Base-by-base conservation (phyloP, 495 filamentous ascomycete species). In the Aspergillus asperescens region DNA sequence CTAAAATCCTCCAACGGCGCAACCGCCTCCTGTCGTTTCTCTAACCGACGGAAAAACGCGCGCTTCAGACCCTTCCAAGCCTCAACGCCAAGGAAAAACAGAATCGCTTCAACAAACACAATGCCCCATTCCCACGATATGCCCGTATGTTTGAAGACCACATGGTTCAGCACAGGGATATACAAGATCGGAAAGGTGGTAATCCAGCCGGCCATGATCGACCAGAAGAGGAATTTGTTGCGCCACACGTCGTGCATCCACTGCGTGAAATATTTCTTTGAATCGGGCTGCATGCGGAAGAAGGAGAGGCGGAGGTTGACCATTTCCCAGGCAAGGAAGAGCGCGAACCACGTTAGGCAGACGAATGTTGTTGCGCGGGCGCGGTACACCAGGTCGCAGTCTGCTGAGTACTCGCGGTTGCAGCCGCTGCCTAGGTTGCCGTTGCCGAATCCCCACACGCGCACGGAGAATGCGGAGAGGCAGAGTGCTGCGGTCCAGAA, bases 321-420 rank as follows among this genome's bases (percentile, higher is more conserved):
- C 72, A 84, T 82, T 62, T 85, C 83, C 84, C 85, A 87, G 1
- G 85, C 85, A 19, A 86, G 73, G 69, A 88, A 85, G n/a, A 88
- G 74, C 2, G 84, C 81, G 57, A 87, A 84, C 83, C 84, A 88
- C 2, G 86, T 89, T 37, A 89, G 73, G 48, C 81, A 84, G 9
- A 82, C 83, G 59, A 86, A 89, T 0, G 80, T 83, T 5, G 86
- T 83, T 5, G 86, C 85, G 7, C 86, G 81, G 4, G 85, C 86
- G 10, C 81, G 81, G 72, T 82, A 89, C 3, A 89, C 83, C 0
- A 77, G 76, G 40, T 83, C 77, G 61, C 86, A 89, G n/a, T 54
- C 62, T 18, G 64, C 66, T 7, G 57, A 62, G 61, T 81, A 81
- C 13, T 58, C 50, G 44, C 84, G 74, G 74, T 89, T 89, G 65